Conservation (phyloP, 768 basidiomycete species). For the Panaeolus papilionaceus region DNA sequence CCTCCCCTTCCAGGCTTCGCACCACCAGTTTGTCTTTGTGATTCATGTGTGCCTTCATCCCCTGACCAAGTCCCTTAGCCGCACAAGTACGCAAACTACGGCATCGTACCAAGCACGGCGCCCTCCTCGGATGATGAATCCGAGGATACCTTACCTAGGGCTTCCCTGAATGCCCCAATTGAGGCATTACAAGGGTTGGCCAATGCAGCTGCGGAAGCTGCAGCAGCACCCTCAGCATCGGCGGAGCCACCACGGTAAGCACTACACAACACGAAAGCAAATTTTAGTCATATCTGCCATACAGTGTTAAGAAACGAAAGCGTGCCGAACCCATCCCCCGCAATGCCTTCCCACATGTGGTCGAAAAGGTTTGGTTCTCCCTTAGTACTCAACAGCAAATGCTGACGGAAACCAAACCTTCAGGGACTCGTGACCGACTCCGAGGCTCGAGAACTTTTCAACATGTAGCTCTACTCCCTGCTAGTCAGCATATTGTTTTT, state of each 20-base stretch:
- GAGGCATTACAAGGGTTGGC: slow-evolving; percentile 94
- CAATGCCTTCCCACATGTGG: slow-evolving; percentile 88
- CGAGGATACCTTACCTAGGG: slow-evolving; percentile 85
- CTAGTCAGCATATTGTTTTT: slow-evolving; percentile 38
- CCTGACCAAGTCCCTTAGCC: slow-evolving; percentile 50
- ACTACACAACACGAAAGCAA: slow-evolving; percentile 17
- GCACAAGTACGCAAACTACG: slow-evolving; percentile 91
- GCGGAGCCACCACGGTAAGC: slow-evolving; percentile 63
- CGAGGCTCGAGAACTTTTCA: slow-evolving; percentile 90
- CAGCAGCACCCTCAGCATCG: slow-evolving; percentile 68
- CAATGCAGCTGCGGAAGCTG: slow-evolving; percentile 94
- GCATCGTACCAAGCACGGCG: slow-evolving; percentile 83
- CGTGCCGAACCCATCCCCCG: slow-evolving; percentile 82
- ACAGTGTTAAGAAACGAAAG: slow-evolving; percentile 84
- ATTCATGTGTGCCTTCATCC: neutral
- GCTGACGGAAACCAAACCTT: slow-evolving; percentile 19
- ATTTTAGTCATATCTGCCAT: slow-evolving; percentile 20
- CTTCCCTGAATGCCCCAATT: slow-evolving; percentile 89
- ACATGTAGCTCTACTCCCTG: slow-evolving; percentile 67
- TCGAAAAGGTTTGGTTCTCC: slow-evolving; percentile 69
- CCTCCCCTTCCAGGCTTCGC: slow-evolving; percentile 93
- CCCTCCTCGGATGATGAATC: slow-evolving; percentile 92
- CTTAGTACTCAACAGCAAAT: slow-evolving; percentile 18
- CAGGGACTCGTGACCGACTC: slow-evolving; percentile 85
- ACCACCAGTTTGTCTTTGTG: slow-evolving; percentile 68